Base-by-base conservation (phyloP, 257 asterid genomes). In the Lycium barbarum region DNA sequence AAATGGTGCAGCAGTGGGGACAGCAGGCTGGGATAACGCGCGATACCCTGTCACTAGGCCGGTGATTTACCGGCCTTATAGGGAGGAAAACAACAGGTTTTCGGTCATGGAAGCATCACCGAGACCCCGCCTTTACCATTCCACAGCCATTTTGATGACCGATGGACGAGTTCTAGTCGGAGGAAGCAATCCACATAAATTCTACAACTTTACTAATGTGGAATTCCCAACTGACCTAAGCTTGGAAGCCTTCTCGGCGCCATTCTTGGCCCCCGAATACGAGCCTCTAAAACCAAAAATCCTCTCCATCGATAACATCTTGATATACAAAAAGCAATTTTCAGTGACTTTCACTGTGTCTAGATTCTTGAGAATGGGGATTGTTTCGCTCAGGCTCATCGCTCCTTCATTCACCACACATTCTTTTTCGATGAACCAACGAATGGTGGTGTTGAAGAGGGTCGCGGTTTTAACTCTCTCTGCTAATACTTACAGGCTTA, bases 371-470 rank as follows among this genome's bases (percentile, higher is more conserved):
- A 57, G 40, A 36, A n/a, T 17, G 73, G 84, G 84, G 9, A 57
- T 26, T 6, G 84, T 92, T 5, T 83, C 91, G 7, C 89, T 94
- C 15, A 91, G 91, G 87, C 85, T 94, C 14, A 35, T 90, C 5
- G 89, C 94, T 20, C 95, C 96, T 18, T 80, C 97, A 59, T 93
- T 94, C 68, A 92, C 87, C 20, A 94, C 96, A 3, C 98, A 92
- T 87, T 87, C 94, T 2, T 88, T 90, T 80, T 91, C 95, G 10
- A 91, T 91, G 97, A 94, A 89, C 45, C 98, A 93, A 84, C 90
- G 98, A 89, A 90, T 94, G 95, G 89, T 92, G 71, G 90, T 92
- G 83, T 83, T 94, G 51, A 89, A 84, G 80, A 70, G 83, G 43
- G 82, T 9, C 49, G 79, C 83, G 79, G 80, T 89, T 53, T 68